Base-by-base conservation (phyloP, 208 protist genomes). In the Trypanosoma mega region DNA sequence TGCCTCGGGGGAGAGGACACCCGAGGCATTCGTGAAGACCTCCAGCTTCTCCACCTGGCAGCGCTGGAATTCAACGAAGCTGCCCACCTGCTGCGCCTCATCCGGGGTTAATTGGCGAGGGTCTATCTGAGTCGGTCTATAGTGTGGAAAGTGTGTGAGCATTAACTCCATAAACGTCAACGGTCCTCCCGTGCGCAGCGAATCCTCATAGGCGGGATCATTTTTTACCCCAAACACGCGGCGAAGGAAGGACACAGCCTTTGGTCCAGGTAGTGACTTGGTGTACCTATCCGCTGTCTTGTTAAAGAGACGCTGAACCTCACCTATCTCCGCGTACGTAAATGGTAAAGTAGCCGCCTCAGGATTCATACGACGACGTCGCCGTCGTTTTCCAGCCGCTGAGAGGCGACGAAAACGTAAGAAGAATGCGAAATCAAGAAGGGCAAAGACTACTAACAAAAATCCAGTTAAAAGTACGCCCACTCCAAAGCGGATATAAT, bases 121-220 rank as follows among this genome's bases (percentile, higher is more conserved):
- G 61, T 78, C 73, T 26, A 75, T 73, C 3, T 53, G 23, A 18
- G 45, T 26, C 5, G 62, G 33, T 36, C 49, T 41, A 49, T 67
- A 62, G 45, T 74, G 77, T 0, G 81, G 81, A 41, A 84, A 87
- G 68, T 79, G 63, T 16, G 80, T 37, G 14, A 54, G 58, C 76
- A 87, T 87, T 29, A 87, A 54, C 50, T 74, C 59, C n/a, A 80
- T 68, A 56, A 67, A 87, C 11, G 65, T 79, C 5, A 87, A 8
- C 0, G 66, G 49, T 0, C 49, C 76, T 9, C 53, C 26, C 11
- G 18, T n/a, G 9, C 26, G 21, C 16, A 87, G 29, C 1, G 26
- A 7, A 12, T 61, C 34, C 14, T 21, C 23, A 36, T 74, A 67
- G 18, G 74, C 57, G 31, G 67, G 49, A 20, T 56, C 30, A 24